Evolutionary conservation across 78 protist genomes (phyloP).

Genomic region (Parvularia atlantis): DNA sequence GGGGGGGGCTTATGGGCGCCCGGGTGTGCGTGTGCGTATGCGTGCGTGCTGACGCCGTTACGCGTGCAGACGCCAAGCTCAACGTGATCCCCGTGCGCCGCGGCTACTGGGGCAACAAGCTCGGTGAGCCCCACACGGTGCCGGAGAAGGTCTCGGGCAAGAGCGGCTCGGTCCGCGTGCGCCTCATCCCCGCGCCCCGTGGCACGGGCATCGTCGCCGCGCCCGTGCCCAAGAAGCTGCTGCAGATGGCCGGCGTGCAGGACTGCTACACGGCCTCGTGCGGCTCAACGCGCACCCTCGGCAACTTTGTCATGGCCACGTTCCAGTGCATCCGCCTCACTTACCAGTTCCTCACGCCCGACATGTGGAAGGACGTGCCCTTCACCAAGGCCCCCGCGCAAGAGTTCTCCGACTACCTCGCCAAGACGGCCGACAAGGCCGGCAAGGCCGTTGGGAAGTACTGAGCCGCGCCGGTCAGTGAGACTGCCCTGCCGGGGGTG

Average conservation of each 20-base stretch:
- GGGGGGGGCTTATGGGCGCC: too few species aligned
- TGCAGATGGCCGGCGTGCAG: slow-evolving; percentile 94
- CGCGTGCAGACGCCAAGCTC: too few species aligned
- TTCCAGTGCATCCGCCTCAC: slow-evolving; percentile 85
- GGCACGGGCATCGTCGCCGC: slow-evolving; percentile 99
- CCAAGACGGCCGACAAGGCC: background rate
- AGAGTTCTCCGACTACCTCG: slow-evolving; percentile 58
- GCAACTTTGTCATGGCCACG: slow-evolving; percentile 97
- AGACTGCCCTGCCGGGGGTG: too few species aligned
- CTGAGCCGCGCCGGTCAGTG: too few species aligned
- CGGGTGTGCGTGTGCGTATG: too few species aligned
- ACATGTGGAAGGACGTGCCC: slow-evolving; percentile 83
- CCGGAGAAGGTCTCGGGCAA: slow-evolving; percentile 98
- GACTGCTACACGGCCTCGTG: slow-evolving; percentile 95
- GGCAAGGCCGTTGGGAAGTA: too few species aligned
- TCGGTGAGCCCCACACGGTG: slow-evolving; percentile 99
- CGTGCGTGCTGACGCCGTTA: too few species aligned
- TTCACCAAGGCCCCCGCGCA: slow-evolving; percentile 71
- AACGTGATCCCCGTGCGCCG: slow-evolving; percentile 95
- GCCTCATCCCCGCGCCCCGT: slow-evolving; percentile 99
- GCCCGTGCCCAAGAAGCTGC: slow-evolving; percentile 89
- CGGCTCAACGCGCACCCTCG: slow-evolving; percentile 96
- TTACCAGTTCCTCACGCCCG: slow-evolving; percentile 96
- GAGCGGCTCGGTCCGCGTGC: slow-evolving; percentile 96
- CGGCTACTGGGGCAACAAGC: slow-evolving; percentile 99